Evolutionary conservation across 2,329 filamentous ascomycete genomes (phyloP).

Genomic region (Fusarium sp.): DNA sequence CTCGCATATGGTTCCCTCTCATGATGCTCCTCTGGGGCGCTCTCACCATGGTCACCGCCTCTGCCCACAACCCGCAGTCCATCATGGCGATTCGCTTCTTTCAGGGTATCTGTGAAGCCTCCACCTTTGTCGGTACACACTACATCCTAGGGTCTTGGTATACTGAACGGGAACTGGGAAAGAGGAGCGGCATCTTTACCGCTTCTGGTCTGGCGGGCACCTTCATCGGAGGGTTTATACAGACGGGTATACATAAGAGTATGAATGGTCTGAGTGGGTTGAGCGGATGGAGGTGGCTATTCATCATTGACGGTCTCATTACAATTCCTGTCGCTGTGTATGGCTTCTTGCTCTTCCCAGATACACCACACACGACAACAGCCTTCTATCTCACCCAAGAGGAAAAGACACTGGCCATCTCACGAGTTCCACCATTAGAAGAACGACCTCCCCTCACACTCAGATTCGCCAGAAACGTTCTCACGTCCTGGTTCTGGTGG

Average conservation of each 20-base stretch:
- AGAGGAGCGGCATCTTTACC: slow-evolving; percentile 73
- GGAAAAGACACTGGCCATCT: slow-evolving; percentile 57
- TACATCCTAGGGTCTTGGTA: slow-evolving; percentile 68
- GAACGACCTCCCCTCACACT: slow-evolving; percentile 60
- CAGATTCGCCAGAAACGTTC: slow-evolving; percentile 65
- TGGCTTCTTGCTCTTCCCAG: slow-evolving; percentile 52
- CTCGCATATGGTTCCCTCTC: slow-evolving; percentile 71
- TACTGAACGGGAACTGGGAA: slow-evolving; percentile 69
- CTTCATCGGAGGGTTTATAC: slow-evolving; percentile 65
- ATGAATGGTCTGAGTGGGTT: slow-evolving; percentile 63
- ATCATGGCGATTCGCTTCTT: slow-evolving; percentile 56
- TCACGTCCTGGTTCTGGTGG: slow-evolving; percentile 73
- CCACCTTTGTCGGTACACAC: slow-evolving; percentile 56
- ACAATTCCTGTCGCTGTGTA: slow-evolving; percentile 52
- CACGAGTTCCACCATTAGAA: slow-evolving; percentile 54
- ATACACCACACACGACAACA: slow-evolving; percentile 60
- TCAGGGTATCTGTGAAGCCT: slow-evolving; percentile 53
- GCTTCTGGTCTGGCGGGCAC: slow-evolving; percentile 70
- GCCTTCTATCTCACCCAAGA: slow-evolving; percentile 59
- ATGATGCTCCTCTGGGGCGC: slow-evolving; percentile 75
- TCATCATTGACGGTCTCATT: slow-evolving; percentile 75
- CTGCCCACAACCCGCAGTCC: slow-evolving; percentile 51
- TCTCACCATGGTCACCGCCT: slow-evolving; percentile 68
- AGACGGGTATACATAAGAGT: slow-evolving; percentile 68
- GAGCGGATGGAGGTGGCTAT: slow-evolving; percentile 76